These are phyloP conservation scores for Globisporangium perplexum DNA, from an alignment of 352 stramenopile genomes.

Conservation along the genomic window DNA sequence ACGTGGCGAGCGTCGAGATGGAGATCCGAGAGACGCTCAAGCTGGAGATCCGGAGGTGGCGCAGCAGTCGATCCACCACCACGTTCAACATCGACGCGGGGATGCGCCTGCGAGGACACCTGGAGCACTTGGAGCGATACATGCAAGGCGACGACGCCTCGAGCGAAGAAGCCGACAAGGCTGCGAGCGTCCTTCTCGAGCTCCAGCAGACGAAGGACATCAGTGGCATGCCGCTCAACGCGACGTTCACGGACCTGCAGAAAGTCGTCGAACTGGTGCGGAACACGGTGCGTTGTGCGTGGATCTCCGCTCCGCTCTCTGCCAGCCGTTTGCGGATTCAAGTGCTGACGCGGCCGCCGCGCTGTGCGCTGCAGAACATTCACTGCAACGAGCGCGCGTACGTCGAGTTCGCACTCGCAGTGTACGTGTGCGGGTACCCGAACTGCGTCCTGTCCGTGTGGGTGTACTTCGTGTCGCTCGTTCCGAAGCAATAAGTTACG, in stretches of 20 bases:
- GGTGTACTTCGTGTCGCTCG: slow-evolving; percentile 87
- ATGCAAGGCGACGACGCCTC: slow-evolving; percentile 8
- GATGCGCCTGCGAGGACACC: slow-evolving; percentile 65
- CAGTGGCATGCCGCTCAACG: slow-evolving; percentile 79
- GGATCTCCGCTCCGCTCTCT: slow-evolving; percentile 1
- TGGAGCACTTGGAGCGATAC: slow-evolving; percentile 65
- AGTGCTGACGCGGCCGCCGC: not conserved
- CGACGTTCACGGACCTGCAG: slow-evolving; percentile 85
- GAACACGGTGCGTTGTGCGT: slow-evolving; percentile 50
- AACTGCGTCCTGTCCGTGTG: slow-evolving; percentile 89
- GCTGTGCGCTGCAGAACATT: slow-evolving; percentile 51
- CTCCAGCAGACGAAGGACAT: slow-evolving; percentile 44
- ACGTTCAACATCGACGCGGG: slow-evolving; percentile 85
- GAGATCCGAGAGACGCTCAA: slow-evolving; percentile 84
- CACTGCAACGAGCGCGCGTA: slow-evolving; percentile 80
- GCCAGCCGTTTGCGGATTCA: not conserved
- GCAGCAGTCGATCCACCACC: slow-evolving; percentile 73
- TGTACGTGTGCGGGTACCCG: slow-evolving; percentile 82
- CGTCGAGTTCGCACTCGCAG: slow-evolving; percentile 89
- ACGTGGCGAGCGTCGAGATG: slow-evolving; percentile 63
- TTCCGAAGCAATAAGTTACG: slow-evolving; percentile 19
- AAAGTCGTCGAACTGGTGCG: slow-evolving; percentile 79
- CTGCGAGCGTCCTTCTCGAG: slow-evolving; percentile 17
- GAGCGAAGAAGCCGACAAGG: not conserved
- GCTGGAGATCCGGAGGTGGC: slow-evolving; percentile 84